These are phyloP conservation scores for Metschnikowia cerradonensis DNA, from an alignment of 805 yeast species.

Conservation along the genomic window DNA sequence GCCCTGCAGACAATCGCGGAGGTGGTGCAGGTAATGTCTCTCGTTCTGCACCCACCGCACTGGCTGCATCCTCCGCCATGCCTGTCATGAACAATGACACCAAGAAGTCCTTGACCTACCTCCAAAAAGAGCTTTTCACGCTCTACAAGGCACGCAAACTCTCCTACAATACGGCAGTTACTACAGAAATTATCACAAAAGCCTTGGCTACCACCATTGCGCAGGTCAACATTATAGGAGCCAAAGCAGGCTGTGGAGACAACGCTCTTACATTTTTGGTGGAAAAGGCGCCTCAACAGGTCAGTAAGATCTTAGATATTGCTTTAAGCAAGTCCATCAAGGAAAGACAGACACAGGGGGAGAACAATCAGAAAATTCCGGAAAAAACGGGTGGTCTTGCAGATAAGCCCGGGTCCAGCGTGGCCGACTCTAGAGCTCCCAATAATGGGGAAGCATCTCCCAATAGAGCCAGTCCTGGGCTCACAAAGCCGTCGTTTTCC, in stretches of 20 bases:
- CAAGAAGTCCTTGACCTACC: constrained; percentile 69
- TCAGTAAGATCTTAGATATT: constrained; percentile 72
- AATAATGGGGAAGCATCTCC: background rate
- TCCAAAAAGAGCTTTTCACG: constrained; percentile 81
- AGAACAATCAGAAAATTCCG: background rate
- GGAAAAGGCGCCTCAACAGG: constrained; percentile 76
- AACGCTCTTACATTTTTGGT: constrained; percentile 74
- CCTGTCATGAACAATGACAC: constrained; percentile 54
- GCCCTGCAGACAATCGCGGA: constrained; percentile 7
- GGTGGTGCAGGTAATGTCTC: constrained; percentile 8
- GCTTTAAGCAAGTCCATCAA: constrained; percentile 76
- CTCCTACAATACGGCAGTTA: constrained; percentile 73
- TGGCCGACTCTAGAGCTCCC: background rate
- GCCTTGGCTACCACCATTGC: constrained; percentile 93
- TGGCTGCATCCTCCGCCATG: background rate
- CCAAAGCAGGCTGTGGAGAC: constrained; percentile 74
- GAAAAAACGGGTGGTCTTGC: background rate
- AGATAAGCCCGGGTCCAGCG: background rate
- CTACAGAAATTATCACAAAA: constrained; percentile 80
- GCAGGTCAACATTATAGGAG: constrained; percentile 83
- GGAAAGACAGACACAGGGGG: constrained; percentile 26
- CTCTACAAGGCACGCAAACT: constrained; percentile 71
- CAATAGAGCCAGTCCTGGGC: constrained; percentile 1
- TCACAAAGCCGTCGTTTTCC: constrained; percentile 24
- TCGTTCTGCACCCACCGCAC: constrained; percentile 4